phyloP scores from a whole-genome alignment of 805 yeast genomes.

The Wickerhamomyces sydowiorum region DNA sequence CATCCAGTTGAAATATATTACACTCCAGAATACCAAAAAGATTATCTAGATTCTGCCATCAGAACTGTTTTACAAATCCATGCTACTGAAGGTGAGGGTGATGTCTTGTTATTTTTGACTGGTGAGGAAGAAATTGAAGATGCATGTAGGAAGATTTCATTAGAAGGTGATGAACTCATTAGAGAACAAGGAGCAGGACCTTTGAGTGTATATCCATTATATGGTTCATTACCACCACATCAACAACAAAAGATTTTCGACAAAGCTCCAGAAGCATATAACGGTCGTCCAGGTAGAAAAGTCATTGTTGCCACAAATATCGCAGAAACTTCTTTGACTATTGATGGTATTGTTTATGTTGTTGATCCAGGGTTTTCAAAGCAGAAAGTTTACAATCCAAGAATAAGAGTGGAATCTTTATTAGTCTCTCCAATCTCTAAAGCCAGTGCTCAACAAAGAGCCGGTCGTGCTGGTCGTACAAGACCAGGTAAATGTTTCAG shows the following conservation, averaged over 20 bases:
- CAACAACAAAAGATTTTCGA: slow-evolving; percentile 93
- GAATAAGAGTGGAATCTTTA: slow-evolving; percentile 91
- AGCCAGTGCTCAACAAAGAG: slow-evolving; percentile 97
- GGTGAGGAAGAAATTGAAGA: slow-evolving; percentile 99
- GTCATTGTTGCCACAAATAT: slow-evolving; percentile 90
- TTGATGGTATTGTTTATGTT: slow-evolving; percentile 95
- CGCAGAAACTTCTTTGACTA: slow-evolving; percentile 96
- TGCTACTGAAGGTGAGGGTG: slow-evolving; percentile 94
- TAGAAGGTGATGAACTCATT: slow-evolving; percentile 84
- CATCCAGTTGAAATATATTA: slow-evolving; percentile 95
- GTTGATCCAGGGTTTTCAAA: slow-evolving; percentile 97
- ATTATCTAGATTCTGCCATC: slow-evolving; percentile 90
- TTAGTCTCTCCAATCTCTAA: slow-evolving; percentile 94
- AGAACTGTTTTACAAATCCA: slow-evolving; percentile 95
- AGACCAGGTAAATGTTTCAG: slow-evolving; percentile 98
- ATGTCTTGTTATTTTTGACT: slow-evolving; percentile 77
- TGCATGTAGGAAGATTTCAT: slow-evolving; percentile 80
- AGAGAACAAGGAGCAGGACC: slow-evolving; percentile 93
- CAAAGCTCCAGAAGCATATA: slow-evolving; percentile 70
- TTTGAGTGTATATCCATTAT: slow-evolving; percentile 81
- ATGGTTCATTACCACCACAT: slow-evolving; percentile 94
- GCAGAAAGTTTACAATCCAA: slow-evolving; percentile 94
- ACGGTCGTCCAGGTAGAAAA: slow-evolving; percentile 92
- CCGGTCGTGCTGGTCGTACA: slow-evolving; percentile 99
- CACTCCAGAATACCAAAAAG: slow-evolving; percentile 95